Base-by-base conservation (phyloP, 2,329 filamentous ascomycete species). In the Meredithiella fracta region DNA sequence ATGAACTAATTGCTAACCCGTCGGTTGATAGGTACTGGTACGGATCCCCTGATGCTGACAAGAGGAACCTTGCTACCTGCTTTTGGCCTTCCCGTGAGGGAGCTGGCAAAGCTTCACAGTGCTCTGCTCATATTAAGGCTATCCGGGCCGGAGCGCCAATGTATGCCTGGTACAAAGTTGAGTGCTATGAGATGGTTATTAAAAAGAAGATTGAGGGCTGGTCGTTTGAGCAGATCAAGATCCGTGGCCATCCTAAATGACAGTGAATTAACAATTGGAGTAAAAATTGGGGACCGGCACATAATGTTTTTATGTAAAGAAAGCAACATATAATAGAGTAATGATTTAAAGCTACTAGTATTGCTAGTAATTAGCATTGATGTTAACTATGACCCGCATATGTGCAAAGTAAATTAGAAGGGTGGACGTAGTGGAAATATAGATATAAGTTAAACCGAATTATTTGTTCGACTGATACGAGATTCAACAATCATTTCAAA, bases 11-110 rank as follows among this genome's bases (percentile, higher is more conserved):
- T 26, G 17, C 26, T 15, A 34, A 52, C 5, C 17, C 8, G 8
- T 31, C 17, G 14, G n/a, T 54, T 31, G 17, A 47, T 60, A 82
- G 79, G 67, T 95, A 96, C 68, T 95, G 90, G 88, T 95, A 94
- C 67, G 87, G 88, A 1, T 73, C 71, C 34, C 82, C 84, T 20
- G 80, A 94, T 69, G 70, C 67, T 47, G 73, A 84, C 53, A 75
- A 83, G 60, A 74, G 79, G 64, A 95, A 95, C 69, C 68, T 96
- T 63, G 90, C 90, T 47, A 95, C 89, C 51, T 89, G 80, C 66
- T 66, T 85, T 59, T 85, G 81, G 80, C 72, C 78, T 60, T 76
- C 74, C 31, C 71, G 73, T 47, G 71, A 76, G 42, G 78, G 83
- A 64, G 80, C 81, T 38, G 72, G 70, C 62, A 72, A 72, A 60